A percentile compares a stretch with the other conserved stretches of the same genome.
Evolutionary conservation across 139 green algal genomes (phyloP).

Genomic region (Chlorella sp.): DNA sequence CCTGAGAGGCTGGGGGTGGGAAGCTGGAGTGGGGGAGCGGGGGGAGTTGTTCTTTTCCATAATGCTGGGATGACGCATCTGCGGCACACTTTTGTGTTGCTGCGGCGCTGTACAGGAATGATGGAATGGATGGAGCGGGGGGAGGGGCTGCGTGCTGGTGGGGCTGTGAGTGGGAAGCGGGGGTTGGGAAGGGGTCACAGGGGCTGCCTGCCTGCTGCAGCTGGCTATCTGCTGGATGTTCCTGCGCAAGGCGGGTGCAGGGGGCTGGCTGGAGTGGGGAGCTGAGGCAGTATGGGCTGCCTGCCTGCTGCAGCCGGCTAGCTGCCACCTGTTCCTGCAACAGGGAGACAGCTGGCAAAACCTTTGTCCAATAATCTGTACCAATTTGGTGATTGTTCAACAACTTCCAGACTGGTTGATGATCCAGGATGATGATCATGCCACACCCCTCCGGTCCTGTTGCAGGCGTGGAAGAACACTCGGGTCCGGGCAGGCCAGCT

Average conservation of each 20-base stretch:
- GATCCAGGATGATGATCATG: not conserved
- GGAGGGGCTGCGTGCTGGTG: too few relatives aligned
- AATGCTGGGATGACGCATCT: too few relatives aligned
- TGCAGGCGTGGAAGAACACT: constrained; percentile 15
- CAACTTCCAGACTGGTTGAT: not conserved
- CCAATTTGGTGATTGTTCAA: too few relatives aligned
- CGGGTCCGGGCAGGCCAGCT: not conserved
- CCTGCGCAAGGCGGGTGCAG: not conserved
- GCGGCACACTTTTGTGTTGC: too few relatives aligned
- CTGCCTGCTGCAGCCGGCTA: not conserved
- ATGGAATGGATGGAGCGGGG: too few relatives aligned
- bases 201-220: too few relatives aligned
- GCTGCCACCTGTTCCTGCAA: not conserved
- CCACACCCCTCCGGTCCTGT: not conserved
- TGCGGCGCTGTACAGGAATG: too few relatives aligned
- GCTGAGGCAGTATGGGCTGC: too few relatives aligned
- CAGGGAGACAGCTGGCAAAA: too few relatives aligned
- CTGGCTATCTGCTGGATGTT: not conserved
- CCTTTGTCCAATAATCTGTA: too few relatives aligned
- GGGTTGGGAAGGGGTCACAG: too few relatives aligned
- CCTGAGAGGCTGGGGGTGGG: not conserved
- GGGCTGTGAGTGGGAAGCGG: not conserved
- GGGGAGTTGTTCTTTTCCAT: not conserved
- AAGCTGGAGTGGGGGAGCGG: not conserved
- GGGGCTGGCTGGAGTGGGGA: not conserved